A percentile compares a stretch with the other conserved stretches of the same genome.
Evolutionary conservation across 2,329 filamentous ascomycete species (phyloP).

Genomic region (Aspergillus ustus): DNA sequence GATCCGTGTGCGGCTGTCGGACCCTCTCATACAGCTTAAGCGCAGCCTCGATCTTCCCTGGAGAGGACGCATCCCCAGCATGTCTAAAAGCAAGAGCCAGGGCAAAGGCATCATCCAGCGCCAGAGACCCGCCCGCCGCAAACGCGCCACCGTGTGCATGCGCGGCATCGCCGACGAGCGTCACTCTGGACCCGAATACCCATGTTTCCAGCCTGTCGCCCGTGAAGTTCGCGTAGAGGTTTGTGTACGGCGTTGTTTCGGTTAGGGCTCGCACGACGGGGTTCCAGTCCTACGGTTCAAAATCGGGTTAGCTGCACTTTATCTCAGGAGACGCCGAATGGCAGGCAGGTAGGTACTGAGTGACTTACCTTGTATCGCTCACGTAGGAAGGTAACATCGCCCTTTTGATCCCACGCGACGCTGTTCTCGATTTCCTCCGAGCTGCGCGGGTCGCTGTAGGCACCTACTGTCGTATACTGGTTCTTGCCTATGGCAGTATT

Average conservation of each 20-base stretch:
- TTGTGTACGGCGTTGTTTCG: constrained; percentile 46
- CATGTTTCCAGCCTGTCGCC: constrained; percentile 48
- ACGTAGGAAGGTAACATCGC: constrained; percentile 41
- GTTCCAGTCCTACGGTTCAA: constrained; percentile 44
- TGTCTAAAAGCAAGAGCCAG: constrained; percentile 47
- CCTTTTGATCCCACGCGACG: constrained; percentile 46
- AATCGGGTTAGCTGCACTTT: not conserved
- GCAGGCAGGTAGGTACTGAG: no score
- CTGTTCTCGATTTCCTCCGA: constrained; percentile 40
- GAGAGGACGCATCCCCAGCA: constrained; percentile 29
- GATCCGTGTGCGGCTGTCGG: constrained; percentile 48
- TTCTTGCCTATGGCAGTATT: constrained; percentile 27
- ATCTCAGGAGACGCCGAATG: no score
- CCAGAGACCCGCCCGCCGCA: constrained; percentile 37
- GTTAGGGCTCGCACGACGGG: constrained; percentile 47
- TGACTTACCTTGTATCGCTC: constrained; percentile 37
- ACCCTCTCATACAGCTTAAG: constrained; percentile 50
- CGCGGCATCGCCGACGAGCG: constrained; percentile 35
- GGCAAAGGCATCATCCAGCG: constrained; percentile 45
- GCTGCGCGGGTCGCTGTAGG: constrained; percentile 43
- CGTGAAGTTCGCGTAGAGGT: constrained; percentile 51
- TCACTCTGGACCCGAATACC: constrained; percentile 42
- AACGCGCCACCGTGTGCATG: constrained; percentile 38
- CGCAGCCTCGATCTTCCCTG: constrained; percentile 21
- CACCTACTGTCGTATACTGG: constrained; percentile 50